A percentile compares a stretch with the other conserved stretches of the same genome.
These are phyloP conservation scores for Cystoderma amianthinum DNA, from an alignment of 768 basidiomycete species.

Conservation along the genomic window DNA sequence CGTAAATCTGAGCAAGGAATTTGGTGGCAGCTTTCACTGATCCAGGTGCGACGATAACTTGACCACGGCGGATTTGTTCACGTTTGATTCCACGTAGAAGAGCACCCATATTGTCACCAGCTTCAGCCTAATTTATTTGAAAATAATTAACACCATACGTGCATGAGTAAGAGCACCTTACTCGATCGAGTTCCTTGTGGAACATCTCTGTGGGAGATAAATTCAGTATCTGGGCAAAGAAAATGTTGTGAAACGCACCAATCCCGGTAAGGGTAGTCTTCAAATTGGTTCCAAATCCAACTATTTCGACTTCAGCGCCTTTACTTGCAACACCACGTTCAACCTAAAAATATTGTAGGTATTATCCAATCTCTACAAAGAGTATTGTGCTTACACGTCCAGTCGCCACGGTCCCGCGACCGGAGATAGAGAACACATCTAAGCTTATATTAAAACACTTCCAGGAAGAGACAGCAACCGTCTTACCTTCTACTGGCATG, in stretches of 20 bases:
- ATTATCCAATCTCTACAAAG: not conserved
- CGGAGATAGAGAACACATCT: conserved; percentile 96
- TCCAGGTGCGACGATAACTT: conserved; percentile 84
- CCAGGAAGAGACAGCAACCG: not conserved
- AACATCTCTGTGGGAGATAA: conserved; percentile 77
- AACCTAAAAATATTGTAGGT: conserved; percentile 37
- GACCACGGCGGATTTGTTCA: conserved; percentile 91
- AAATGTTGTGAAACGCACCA: conserved; percentile 36
- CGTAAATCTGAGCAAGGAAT: conserved; percentile 91
- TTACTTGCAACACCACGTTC: conserved; percentile 91
- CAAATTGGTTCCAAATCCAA: conserved; percentile 74
- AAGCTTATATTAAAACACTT: conserved; percentile 1
- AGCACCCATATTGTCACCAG: conserved; percentile 99
- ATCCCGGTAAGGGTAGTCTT: conserved; percentile 97
- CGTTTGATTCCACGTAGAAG: conserved; percentile 96
- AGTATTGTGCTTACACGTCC: conserved; percentile 61
- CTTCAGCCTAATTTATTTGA: conserved; percentile 60
- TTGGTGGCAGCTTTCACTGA: conserved; percentile 92
- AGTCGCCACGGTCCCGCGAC: conserved; percentile 96
- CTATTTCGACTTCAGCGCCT: conserved; percentile 88
- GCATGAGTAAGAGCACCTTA: conserved; percentile 19
- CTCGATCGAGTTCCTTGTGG: conserved; percentile 98
- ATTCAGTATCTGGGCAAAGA: not conserved
- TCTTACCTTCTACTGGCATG: conserved; percentile 80
- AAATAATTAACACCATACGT: too few species aligned